Percentiles rank a stretch among this genome's conserved stretches.
phyloP scores from a whole-genome alignment of 2,329 filamentous ascomycete species.

The Colletotrichum ledebouriae region DNA sequence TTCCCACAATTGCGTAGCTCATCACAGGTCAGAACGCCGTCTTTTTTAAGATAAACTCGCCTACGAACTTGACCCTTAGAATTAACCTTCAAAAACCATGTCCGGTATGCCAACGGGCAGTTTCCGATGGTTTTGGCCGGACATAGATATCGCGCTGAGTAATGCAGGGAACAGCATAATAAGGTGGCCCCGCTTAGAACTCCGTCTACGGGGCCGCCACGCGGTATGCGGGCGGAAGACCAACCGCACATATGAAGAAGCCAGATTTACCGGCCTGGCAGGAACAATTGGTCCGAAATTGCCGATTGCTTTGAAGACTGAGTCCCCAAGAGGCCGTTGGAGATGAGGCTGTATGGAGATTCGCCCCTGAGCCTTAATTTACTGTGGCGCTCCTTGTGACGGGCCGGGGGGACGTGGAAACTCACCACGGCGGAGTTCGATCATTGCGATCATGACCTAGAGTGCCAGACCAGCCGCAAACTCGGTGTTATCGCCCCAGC shows the following conservation, averaged over 20 bases:
- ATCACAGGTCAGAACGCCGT: background rate
- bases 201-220: slow-evolving; percentile 27
- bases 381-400: slow-evolving; percentile 11
- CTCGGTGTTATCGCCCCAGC: slow-evolving; percentile 27
- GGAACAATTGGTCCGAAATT: background rate
- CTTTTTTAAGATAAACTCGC: background rate
- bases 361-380: slow-evolving; percentile 23
- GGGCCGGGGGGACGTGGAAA: slow-evolving; percentile 21
- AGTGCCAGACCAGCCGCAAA: slow-evolving; percentile 20
- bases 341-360: slow-evolving; percentile 18
- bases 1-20: no score
- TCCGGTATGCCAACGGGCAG: slow-evolving; percentile 5
- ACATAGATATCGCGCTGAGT: slow-evolving; percentile 5
- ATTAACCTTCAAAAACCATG: background rate
- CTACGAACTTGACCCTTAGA: background rate
- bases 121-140: slow-evolving; percentile 24
- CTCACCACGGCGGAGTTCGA: slow-evolving; percentile 27
- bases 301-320: background rate
- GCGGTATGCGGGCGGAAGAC: slow-evolving; percentile 26
- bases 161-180: slow-evolving; percentile 23
- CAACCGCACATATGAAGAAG: slow-evolving; percentile 5
- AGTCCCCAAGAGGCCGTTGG: background rate
- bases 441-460: slow-evolving; percentile 12
- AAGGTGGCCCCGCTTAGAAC: slow-evolving; percentile 11
- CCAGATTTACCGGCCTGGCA: slow-evolving; percentile 7